Conservation (phyloP, 306 rosid species). For the Begonia masoniana region DNA sequence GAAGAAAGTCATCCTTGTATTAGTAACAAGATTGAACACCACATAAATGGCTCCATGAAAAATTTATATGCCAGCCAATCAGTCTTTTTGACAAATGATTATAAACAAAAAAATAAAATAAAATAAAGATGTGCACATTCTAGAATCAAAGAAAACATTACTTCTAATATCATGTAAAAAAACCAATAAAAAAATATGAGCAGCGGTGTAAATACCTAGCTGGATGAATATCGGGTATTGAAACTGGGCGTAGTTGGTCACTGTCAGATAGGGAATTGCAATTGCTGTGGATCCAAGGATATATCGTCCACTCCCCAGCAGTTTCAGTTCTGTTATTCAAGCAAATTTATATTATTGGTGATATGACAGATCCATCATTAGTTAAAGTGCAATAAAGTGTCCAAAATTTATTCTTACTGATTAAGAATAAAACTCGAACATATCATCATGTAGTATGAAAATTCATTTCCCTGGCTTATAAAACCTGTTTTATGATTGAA, state of each 20-base stretch:
- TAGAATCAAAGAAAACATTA: no score
- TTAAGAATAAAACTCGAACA: conserved; percentile 96
- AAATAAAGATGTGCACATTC: background rate
- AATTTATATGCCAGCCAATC: conserved; percentile 1
- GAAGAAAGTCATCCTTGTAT: conserved; percentile 2
- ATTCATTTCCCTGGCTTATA: conserved; percentile 92
- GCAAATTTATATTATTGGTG: conserved; percentile 1
- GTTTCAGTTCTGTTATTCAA: conserved; percentile 38
- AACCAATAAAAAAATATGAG: background rate
- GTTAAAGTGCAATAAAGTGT: conserved; percentile 6
- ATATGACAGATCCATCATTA: background rate
- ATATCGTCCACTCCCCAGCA: conserved; percentile 75
- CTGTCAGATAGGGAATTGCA: conserved; percentile 73
- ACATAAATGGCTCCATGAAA: conserved; percentile 8
- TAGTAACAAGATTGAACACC: background rate
- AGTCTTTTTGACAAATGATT: background rate
- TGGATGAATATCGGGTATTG: conserved; percentile 90
- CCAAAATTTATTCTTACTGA: conserved; percentile 41
- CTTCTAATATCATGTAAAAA: no score
- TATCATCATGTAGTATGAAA: conserved; percentile 99
- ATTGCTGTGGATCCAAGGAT: conserved; percentile 94
- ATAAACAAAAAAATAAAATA: background rate
- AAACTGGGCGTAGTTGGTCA: conserved; percentile 81
- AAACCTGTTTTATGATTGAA: conserved; percentile 50
- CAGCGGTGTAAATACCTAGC: conserved; percentile 50